Evolutionary conservation across 257 asterid genomes (phyloP), one percentile per base, ranked within the genome.

Genomic region (Rehmannia glutinosa): DNA sequence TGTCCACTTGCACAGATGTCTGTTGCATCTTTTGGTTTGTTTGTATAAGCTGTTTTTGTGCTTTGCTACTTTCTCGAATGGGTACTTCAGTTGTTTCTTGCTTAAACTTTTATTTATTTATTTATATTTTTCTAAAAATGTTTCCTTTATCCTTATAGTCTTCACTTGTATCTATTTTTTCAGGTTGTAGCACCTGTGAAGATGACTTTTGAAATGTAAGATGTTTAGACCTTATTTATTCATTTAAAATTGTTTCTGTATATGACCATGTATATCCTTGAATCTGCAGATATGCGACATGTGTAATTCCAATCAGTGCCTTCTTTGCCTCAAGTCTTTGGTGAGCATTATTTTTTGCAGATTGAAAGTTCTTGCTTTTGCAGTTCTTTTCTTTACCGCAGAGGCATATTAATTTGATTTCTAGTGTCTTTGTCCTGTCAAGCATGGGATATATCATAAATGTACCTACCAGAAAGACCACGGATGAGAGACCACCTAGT

Each of bases 131-230:
- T 45, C 1, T n/a, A n/a, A n/a, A 12, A 17, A 45, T 15, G 20
- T 45, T 45, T 45, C 52, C 2, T 4, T 5, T 6, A 23, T 36
- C 12, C 42, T 36, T 36, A 36, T 36, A 36, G 42, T 36, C 42
- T 36, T n/a, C n/a, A 36, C 9, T 36, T 39, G 10, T 39, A 32
- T 11, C 10, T 8, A n/a, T 39, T 39, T 39, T n/a, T 39, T 39
- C 45, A 39, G 97, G 95, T 90, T 66, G 97, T 87, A 39, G 17
- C 88, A 3, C 97, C 97, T 8, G 96, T 84, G 83, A 87, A 90
- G 80, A 90, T 90, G 97, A 90, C 94, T 24, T 84, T 87, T 82
- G 90, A 87, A 80, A 87, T 87, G 97, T 90, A 81, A 84, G 97
- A 61, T 25, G 43, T 19, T 35, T 30, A 60, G 50, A 36, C 60